phyloP scores from a whole-genome alignment of 176 grass and related monocot species.

The Chrysopogon serrulatus region DNA sequence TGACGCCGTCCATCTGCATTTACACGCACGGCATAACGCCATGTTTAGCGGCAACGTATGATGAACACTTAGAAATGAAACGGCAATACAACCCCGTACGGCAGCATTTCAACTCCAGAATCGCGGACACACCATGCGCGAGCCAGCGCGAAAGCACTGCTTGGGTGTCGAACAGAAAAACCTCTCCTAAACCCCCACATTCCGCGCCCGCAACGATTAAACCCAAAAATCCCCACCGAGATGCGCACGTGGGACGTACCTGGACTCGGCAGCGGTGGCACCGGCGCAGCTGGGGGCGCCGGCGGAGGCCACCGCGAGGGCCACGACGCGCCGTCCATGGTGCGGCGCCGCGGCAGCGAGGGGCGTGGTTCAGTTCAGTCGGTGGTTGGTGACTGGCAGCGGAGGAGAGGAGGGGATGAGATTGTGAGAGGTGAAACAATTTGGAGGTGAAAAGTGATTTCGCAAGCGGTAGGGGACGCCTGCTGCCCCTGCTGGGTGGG shows the following conservation, averaged over 20 bases:
- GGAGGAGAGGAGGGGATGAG: neutral
- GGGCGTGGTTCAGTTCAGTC: neutral
- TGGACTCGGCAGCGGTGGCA: conserved; percentile 1
- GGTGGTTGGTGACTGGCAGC: neutral
- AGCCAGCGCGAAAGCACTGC: neutral
- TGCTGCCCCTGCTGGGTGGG: neutral
- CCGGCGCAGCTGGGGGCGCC: neutral
- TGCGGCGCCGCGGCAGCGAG: conserved; percentile 13
- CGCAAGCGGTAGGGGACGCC: neutral
- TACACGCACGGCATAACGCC: neutral
- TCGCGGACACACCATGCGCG: neutral
- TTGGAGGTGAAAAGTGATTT: conserved; percentile 19
- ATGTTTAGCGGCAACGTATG: neutral
- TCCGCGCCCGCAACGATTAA: neutral
- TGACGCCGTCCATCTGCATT: conserved; percentile 43
- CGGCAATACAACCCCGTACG: neutral
- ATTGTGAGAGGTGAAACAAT: neutral
- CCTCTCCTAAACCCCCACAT: neutral
- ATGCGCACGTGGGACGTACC: conserved; percentile 1
- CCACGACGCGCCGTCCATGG: conserved; percentile 55
- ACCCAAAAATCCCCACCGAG: neutral
- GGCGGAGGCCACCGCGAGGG: conserved; percentile 30
- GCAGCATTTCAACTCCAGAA: neutral
- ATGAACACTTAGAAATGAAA: neutral
- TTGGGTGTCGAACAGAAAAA: neutral